Evolutionary conservation across 2,329 filamentous ascomycete genomes (phyloP).

Genomic region (Monilinia fructicola): DNA sequence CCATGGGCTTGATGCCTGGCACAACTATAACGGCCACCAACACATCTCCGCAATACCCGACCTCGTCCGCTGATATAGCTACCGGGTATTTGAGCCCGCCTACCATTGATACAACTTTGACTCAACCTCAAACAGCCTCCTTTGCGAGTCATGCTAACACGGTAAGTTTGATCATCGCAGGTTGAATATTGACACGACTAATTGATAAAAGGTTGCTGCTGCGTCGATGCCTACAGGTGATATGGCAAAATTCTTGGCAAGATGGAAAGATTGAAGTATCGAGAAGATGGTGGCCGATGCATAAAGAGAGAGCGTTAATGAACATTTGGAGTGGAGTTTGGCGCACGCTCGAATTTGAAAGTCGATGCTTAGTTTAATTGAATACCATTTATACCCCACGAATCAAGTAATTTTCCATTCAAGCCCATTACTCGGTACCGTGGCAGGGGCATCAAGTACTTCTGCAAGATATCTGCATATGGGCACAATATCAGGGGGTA

Average conservation of each 20-base stretch:
- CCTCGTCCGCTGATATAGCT: slow-evolving; percentile 41
- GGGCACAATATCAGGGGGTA: slow-evolving; percentile 5
- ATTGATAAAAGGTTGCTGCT: slow-evolving; percentile 34
- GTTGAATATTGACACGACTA: slow-evolving; percentile 22
- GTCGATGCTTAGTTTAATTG: slow-evolving; percentile 15
- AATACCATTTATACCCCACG: slow-evolving; percentile 23
- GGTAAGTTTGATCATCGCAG: slow-evolving; percentile 33
- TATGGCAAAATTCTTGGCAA: slow-evolving; percentile 42
- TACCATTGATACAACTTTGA: slow-evolving; percentile 41
- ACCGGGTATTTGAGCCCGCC: slow-evolving; percentile 39
- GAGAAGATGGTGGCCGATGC: background rate
- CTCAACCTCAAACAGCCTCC: slow-evolving; percentile 41
- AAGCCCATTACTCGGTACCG: background rate
- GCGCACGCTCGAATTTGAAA: slow-evolving; percentile 15
- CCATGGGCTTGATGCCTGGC: slow-evolving; percentile 44
- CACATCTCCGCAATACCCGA: slow-evolving; percentile 42
- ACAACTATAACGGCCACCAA: slow-evolving; percentile 43
- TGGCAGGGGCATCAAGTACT: background rate
- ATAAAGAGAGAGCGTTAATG: slow-evolving; percentile 11
- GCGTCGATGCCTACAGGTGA: slow-evolving; percentile 40
- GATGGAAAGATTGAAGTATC: slow-evolving; percentile 42
- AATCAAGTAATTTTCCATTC: slow-evolving; percentile 22
- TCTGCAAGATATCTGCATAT: slow-evolving; percentile 16
- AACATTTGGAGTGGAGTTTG: slow-evolving; percentile 20
- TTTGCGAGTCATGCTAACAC: slow-evolving; percentile 42